Evolutionary conservation across 352 stramenopile genomes (phyloP).

Genomic region (Saprolegnia diclina): DNA sequence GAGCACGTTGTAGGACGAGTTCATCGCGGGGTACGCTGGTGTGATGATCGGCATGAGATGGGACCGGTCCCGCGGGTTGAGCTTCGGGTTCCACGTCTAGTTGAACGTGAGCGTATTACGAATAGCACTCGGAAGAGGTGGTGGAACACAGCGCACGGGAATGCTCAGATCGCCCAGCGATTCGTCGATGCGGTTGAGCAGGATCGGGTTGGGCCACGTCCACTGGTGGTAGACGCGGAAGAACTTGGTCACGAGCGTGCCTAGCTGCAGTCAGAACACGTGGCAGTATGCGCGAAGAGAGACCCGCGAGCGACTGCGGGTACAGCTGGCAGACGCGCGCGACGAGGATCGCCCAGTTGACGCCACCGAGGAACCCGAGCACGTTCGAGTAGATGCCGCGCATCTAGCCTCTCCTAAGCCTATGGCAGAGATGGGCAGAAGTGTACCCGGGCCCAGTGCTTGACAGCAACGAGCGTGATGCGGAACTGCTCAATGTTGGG

Average conservation of each 20-base stretch:
- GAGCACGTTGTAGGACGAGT: conserved; percentile 97
- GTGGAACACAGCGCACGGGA: background rate
- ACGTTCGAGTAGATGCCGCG: conserved; percentile 99
- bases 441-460: conserved; percentile 82
- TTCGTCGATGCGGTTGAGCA: conserved; percentile 60
- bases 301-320: conserved; percentile 48
- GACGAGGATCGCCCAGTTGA: conserved; percentile 99
- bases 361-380: conserved; percentile 95
- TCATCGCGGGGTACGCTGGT: conserved; percentile 96
- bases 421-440: background rate
- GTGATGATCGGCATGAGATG: conserved; percentile 99
- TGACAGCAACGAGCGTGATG: conserved; percentile 86
- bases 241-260: conserved; percentile 89
- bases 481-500: conserved; percentile 80
- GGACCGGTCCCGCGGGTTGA: conserved; percentile 72
- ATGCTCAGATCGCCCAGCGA: background rate
- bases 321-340: conserved; percentile 93
- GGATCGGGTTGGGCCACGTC: conserved; percentile 94
- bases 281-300: background rate
- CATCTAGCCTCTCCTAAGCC: conserved; percentile 30
- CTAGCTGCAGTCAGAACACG: conserved; percentile 31
- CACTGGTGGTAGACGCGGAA: conserved; percentile 94
- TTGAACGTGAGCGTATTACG: background rate
- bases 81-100: conserved; percentile 77
- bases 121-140: too few relatives aligned